Percentiles rank a stretch among this genome's conserved stretches.
Conservation (phyloP, 225 moss, liverwort and hornwort genomes). For the Pleurozium schreberi region DNA sequence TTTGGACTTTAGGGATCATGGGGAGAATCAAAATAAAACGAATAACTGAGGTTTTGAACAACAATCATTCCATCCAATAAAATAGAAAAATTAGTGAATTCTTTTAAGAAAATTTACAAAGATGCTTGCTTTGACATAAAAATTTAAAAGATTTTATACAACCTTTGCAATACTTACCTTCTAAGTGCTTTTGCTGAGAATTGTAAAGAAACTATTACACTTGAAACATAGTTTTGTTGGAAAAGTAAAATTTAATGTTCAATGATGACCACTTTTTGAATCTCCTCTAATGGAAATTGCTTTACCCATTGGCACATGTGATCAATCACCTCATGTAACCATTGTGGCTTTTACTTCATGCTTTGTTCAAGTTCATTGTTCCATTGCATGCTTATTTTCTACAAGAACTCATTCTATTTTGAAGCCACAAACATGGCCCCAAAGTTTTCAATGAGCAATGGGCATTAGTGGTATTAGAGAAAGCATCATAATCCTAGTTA, state of each 20-base stretch:
- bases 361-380: background rate
- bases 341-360: background rate
- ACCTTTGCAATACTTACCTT: too few species aligned
- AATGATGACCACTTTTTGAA: background rate
- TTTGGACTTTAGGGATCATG: background rate
- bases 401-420: accelerated
- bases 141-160: too few species aligned
- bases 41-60: background rate
- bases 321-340: background rate
- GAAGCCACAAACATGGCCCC: background rate
- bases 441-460: background rate
- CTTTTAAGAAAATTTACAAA: too few species aligned
- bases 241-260: background rate
- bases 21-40: background rate
- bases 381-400: background rate
- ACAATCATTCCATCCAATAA: background rate
- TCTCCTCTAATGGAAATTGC: background rate
- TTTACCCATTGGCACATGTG: background rate
- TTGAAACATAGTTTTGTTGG: background rate
- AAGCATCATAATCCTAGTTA: background rate
- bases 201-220: background rate
- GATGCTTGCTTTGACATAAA: background rate
- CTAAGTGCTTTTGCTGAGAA: background rate
- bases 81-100: background rate
- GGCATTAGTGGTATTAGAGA: accelerated